Base-by-base conservation (phyloP, 2,329 filamentous ascomycete genomes). In the Ambrosiella xylebori region DNA sequence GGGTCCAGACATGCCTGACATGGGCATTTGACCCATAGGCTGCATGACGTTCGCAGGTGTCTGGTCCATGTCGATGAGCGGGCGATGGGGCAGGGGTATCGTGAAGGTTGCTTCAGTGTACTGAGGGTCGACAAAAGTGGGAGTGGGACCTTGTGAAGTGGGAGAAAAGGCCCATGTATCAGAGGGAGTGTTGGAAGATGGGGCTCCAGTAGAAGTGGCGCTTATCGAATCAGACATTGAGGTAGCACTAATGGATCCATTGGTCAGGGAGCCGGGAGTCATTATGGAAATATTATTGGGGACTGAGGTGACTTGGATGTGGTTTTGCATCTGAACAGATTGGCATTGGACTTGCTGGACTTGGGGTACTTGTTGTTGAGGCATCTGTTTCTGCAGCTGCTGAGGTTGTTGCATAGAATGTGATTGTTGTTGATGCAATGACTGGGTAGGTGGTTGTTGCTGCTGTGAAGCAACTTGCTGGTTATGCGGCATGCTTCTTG, bases 51-150 rank as follows among this genome's bases (percentile, higher is more conserved):
- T 51, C 17, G 37, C 11, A 40, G 38, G 52, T 51, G 27, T 27
- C 17, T 36, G 35, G 19, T 27, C 9, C 47, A 58, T 58, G 15
- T 54, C 47, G 8, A 56, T 54, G 7, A 54, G 39, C 1, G 51
- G 27, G 4, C 56, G 56, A 57, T 58, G 56, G 1, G 59, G 53
- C 1, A 61, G 38, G 17, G 59, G 58, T 51, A 58, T 53, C 2
- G 41, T 11, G 38, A 56, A 61, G 3, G 45, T 27, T 13, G 58
- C 17, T 9, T 57, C 58, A 1, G 58, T 12, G 12, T 50, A 60
- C 15, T 60, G 58, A n/a, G 35, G 1, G 7, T 57, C 54, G 12
- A 47, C 50, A 27, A 57, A 54, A 5, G 55, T 2, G 6, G 58
- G 27, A 12, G 49, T 53, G 7, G 15, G 11, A 17, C 19, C 17